Conservation (phyloP, 768 basidiomycete genomes). For the Tephrocybe sp. region DNA sequence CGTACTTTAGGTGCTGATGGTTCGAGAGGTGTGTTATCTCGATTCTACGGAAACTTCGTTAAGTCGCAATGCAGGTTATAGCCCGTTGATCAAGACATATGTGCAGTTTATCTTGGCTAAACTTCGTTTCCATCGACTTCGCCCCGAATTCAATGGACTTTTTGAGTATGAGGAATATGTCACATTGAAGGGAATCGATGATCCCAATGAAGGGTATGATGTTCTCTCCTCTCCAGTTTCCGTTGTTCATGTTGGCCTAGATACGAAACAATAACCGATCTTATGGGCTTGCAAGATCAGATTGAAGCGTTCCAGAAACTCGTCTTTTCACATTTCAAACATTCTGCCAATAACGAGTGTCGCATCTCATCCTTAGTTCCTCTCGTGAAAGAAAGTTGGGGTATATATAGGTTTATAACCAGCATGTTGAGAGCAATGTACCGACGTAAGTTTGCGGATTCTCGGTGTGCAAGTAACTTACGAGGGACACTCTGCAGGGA, state of each 20-base stretch:
- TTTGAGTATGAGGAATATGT: conserved; percentile 99
- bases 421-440: conserved; percentile 99
- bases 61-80: conserved; percentile 65
- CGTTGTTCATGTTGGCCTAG: conserved; percentile 39
- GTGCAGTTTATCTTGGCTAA: conserved; percentile 96
- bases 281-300: conserved; percentile 98
- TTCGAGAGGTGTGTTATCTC: conserved; percentile 57
- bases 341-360: conserved; percentile 94
- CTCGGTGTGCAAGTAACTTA: not conserved
- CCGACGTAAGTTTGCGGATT: conserved; percentile 55
- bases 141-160: conserved; percentile 97
- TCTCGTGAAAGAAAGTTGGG: conserved; percentile 98
- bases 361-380: conserved; percentile 95
- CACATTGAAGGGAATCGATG: conserved; percentile 94
- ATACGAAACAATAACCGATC: conserved; percentile 96
- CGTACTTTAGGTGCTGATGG: conserved; percentile 82
- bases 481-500: conserved; percentile 50
- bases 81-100: conserved; percentile 90
- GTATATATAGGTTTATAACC: conserved; percentile 98
- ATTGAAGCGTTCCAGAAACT: conserved; percentile 99
- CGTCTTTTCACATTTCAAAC: conserved; percentile 92
- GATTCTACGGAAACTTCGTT: not conserved
- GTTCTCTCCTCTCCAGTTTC: conserved; percentile 1
- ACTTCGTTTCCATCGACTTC: conserved; percentile 90
- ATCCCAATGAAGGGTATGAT: conserved; percentile 96